phyloP scores from a whole-genome alignment of 768 basidiomycete genomes.

The Mycena alexandri region DNA sequence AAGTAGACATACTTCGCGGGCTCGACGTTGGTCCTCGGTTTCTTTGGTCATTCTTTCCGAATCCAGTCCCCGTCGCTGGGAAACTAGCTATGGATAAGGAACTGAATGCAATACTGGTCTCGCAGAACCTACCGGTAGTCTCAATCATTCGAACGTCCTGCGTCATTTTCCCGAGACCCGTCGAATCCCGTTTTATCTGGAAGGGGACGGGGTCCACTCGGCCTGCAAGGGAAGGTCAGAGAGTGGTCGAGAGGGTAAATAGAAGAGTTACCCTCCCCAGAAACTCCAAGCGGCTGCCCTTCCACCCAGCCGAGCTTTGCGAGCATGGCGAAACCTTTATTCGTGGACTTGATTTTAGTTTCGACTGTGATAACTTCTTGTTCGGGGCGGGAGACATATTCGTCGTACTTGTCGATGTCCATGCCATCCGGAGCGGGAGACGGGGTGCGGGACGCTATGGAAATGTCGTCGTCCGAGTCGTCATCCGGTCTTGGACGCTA shows the following conservation, averaged over 20 bases:
- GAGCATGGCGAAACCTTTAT: slow-evolving; percentile 86
- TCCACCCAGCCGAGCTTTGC: slow-evolving; percentile 87
- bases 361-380: slow-evolving; percentile 84
- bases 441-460: slow-evolving; percentile 80
- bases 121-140: slow-evolving; percentile 58
- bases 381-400: slow-evolving; percentile 63
- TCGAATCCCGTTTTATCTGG: slow-evolving; percentile 80
- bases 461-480: slow-evolving; percentile 77
- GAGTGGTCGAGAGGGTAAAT: slow-evolving; percentile 1
- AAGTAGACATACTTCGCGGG: slow-evolving; percentile 69
- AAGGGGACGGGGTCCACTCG: slow-evolving; percentile 89
- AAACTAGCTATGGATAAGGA: slow-evolving; percentile 53
- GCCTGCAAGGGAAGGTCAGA: slow-evolving; percentile 57
- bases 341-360: slow-evolving; percentile 81
- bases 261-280: slow-evolving; percentile 71
- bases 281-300: slow-evolving; percentile 81
- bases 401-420: slow-evolving; percentile 77
- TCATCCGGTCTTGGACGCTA: slow-evolving; percentile 76
- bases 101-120: background rate
- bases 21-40: slow-evolving; percentile 79
- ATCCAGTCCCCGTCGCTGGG: slow-evolving; percentile 82
- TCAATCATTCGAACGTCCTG: slow-evolving; percentile 90
- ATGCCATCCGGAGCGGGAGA: slow-evolving; percentile 72
- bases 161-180: slow-evolving; percentile 82
- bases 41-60: slow-evolving; percentile 87